Percentiles rank a stretch among this genome's conserved stretches.
phyloP scores from a whole-genome alignment of 768 basidiomycete species.

The Xanthoconium stramineum region DNA sequence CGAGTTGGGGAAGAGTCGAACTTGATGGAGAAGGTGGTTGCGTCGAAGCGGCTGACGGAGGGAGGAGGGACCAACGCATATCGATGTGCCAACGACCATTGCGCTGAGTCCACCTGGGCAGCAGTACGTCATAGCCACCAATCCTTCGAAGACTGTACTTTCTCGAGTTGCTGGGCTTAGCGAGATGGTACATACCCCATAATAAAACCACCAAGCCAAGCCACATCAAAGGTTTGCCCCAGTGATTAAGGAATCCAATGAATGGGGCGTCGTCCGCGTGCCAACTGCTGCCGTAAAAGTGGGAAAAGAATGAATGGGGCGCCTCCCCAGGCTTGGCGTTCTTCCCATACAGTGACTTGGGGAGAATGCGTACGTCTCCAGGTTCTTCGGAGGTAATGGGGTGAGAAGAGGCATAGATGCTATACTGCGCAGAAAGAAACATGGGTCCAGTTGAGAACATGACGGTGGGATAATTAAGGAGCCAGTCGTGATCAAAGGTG shows the following conservation, averaged over 20 bases:
- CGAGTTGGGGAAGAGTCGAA: constrained; percentile 46
- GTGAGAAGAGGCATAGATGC: constrained; percentile 74
- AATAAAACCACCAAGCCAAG: constrained; percentile 71
- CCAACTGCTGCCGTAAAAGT: constrained; percentile 98
- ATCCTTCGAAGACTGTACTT: constrained; percentile 57
- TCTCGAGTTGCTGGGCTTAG: constrained; percentile 56
- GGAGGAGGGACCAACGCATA: constrained; percentile 51
- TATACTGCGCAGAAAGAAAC: constrained; percentile 95
- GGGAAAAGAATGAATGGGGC: constrained; percentile 91
- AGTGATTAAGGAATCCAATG: constrained; percentile 84
- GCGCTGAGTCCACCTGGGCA: constrained; percentile 70
- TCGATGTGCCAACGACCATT: constrained; percentile 76
- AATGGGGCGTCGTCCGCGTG: constrained; percentile 98
- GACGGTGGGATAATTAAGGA: constrained; percentile 98
- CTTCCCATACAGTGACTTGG: constrained; percentile 98
- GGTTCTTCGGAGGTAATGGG: constrained; percentile 49
- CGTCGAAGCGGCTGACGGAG: constrained; percentile 39
- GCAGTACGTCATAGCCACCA: constrained; percentile 72
- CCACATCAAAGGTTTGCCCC: constrained; percentile 90
- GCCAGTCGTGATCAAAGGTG: constrained; percentile 90
- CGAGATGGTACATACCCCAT: constrained; percentile 58
- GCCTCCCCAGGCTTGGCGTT: constrained; percentile 82
- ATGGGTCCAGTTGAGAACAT: constrained; percentile 99
- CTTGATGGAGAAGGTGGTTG: constrained; percentile 46
- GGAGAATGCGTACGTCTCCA: constrained; percentile 83